Percentiles rank a stretch among this genome's conserved stretches.
These are phyloP conservation scores for Botrytis deweyae DNA, from an alignment of 2,329 filamentous ascomycete species.

Conservation along the genomic window DNA sequence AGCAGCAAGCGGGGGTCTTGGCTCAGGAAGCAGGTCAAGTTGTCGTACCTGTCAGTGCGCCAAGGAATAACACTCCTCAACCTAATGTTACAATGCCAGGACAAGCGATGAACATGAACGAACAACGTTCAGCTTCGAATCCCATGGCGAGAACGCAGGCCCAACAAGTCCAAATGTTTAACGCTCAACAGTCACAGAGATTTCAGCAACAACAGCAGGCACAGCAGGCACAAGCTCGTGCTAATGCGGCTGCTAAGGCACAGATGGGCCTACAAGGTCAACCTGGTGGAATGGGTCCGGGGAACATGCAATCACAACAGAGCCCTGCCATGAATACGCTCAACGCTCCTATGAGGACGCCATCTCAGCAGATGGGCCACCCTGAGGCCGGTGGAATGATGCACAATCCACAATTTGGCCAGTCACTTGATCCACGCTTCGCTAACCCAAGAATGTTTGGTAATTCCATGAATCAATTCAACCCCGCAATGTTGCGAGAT, in stretches of 20 bases:
- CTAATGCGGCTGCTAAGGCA: slow-evolving; percentile 41
- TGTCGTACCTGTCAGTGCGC: slow-evolving; percentile 36
- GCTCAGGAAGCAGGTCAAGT: slow-evolving; percentile 38
- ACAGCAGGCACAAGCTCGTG: slow-evolving; percentile 33
- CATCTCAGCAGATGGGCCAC: slow-evolving; percentile 36
- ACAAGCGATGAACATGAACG: slow-evolving; percentile 34
- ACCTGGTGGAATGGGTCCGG: slow-evolving; percentile 50
- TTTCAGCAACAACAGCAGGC: slow-evolving; percentile 34
- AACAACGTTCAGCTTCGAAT: slow-evolving; percentile 32
- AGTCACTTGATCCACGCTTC: slow-evolving; percentile 54
- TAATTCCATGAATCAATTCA: slow-evolving; percentile 41
- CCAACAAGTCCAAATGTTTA: slow-evolving; percentile 38
- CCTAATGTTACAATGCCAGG: slow-evolving; percentile 35
- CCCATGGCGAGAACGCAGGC: slow-evolving; percentile 34
- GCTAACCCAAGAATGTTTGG: slow-evolving; percentile 47
- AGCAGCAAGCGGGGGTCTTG: slow-evolving; percentile 38
- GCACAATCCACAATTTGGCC: slow-evolving; percentile 51
- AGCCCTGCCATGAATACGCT: slow-evolving; percentile 59
- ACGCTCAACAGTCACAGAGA: slow-evolving; percentile 36
- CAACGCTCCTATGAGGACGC: slow-evolving; percentile 51
- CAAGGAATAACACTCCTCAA: slow-evolving; percentile 39
- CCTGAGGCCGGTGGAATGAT: slow-evolving; percentile 42
- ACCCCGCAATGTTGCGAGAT: slow-evolving; percentile 43
- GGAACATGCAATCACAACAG: slow-evolving; percentile 52
- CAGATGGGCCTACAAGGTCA: slow-evolving; percentile 54